Base-by-base conservation (phyloP, 2,329 filamentous ascomycete species). In the Colletotrichum brevisporum region DNA sequence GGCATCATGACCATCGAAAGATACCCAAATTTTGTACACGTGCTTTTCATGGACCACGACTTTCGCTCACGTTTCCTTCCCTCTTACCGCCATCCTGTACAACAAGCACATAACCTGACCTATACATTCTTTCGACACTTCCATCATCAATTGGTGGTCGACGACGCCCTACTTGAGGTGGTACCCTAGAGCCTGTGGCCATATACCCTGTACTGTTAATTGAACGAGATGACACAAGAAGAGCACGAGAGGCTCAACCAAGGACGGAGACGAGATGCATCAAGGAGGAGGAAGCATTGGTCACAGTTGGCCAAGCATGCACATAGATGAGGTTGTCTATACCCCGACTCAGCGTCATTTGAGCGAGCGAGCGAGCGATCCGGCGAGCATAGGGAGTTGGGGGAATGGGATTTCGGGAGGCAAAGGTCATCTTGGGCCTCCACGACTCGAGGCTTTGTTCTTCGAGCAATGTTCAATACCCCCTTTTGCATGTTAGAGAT, bases 301-400 rank as follows among this genome's bases (percentile, higher is more conserved):
- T 50, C 54, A n/a, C n/a, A 48, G 41, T 41, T 15, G 61, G 65
- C 54, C 61, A 24, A 47, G 21, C 26, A 61, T 67, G 67, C 63
- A 67, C 45, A 67, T 69, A 67, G 62, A 69, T 55, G 53, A 48
- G 54, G 39, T 54, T 47, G 68, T 71, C 60, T 64, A 71, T 71
- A 69, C 69, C 69, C 65, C 51, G 43, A 60, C 66, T 66, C 63
- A 43, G 61, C 66, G 60, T 71, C 61, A 59, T 71, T 71, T 69
- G 61, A 64, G 69, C 59, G 60, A 70, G 67, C 66, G 41, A 65
- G 61, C 67, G 55, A 68, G 45, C 41, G 55, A 36, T 10, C 31
- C 31, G 51, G 56, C 59, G 41, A 56, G 55, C 51, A 60, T 48
- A 57, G 31, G 59, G 65, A 71, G 69, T 71, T 66, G 41, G n/a